Base-by-base conservation (phyloP, 2,329 filamentous ascomycete species). In the Taxawa tesnikishii region DNA sequence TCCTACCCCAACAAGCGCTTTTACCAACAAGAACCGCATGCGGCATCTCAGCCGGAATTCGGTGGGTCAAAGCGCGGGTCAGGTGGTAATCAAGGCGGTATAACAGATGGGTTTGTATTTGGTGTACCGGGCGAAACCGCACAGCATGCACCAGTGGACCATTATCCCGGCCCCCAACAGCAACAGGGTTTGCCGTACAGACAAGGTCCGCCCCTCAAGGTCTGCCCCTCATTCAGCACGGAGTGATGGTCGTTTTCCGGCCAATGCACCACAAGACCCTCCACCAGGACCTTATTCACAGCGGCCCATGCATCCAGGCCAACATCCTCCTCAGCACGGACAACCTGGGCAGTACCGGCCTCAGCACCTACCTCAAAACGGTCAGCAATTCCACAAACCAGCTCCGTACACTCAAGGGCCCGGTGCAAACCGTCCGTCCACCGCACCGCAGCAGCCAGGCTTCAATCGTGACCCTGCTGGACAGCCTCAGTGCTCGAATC, bases 161-260 rank as follows among this genome's bases (percentile, higher is more conserved):
- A 31, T 9, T 18, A 32, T n/a, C 23, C 19, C 4, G 30, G n/a
- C 19, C 8, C 8, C 19, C 19, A 23, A 23, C 8, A n/a, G 19
- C 19, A 23, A n/a, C 38, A 44, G 16, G 38, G 24, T 27, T n/a
- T 46, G 33, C 47, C 47, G 16, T 36, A 45, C 21, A 41, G 44
- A 4, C 44, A 40, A 26, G 43, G 40, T 17, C 45, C 45, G 14
- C 46, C 42, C 11, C 26, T 10, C 31, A 40, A 28, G 34, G 14
- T 28, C 33, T 14, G 30, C 21, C 4, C n/a, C 38, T 17, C 19
- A 29, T 10, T 29, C 32, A 6, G 30, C 26, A 14, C 26, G 31
- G 5, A 21, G 17, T 10, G 26, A 38, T 9, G 26, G 28, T 19
- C 28, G 33, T 12, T 33, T 31, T 11, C 15, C 31, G n/a, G 28